A percentile compares a stretch with the other conserved stretches of the same genome.
Evolutionary conservation across 2,329 filamentous ascomycete species (phyloP).

Genomic region (Claviceps sp.): DNA sequence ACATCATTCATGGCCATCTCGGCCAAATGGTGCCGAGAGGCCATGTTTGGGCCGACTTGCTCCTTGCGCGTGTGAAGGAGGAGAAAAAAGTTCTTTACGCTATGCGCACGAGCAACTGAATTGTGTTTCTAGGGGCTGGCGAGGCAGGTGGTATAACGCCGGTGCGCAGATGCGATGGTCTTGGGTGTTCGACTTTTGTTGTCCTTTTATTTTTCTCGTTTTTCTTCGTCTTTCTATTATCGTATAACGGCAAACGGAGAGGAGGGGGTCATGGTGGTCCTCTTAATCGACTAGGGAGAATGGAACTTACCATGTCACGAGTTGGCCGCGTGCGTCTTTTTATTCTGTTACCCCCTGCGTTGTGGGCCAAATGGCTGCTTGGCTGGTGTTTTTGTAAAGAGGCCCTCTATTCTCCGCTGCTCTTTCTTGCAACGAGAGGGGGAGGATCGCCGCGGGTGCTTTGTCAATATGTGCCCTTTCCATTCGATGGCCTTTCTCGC

Average conservation of each 20-base stretch:
- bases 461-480: neutral
- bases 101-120: conserved; percentile 12
- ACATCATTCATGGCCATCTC: conserved; percentile 25
- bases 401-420: neutral
- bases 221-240: conserved; percentile 8
- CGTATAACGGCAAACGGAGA: conserved; percentile 17
- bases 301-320: conserved; percentile 6
- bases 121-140: conserved; percentile 13
- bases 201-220: conserved; percentile 15
- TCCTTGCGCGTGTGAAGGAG: conserved; percentile 6
- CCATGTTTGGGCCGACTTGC: conserved; percentile 14
- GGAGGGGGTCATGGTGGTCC: conserved; percentile 10
- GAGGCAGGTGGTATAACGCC: conserved; percentile 21
- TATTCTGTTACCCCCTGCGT: conserved; percentile 3
- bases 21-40: conserved; percentile 23
- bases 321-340: conserved; percentile 5
- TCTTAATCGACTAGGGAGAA: conserved; percentile 7
- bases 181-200: conserved; percentile 11
- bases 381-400: neutral
- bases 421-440: neutral
- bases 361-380: conserved; percentile 3
- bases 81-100: conserved; percentile 2
- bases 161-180: conserved; percentile 21
- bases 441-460: neutral
- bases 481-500: neutral